These are phyloP conservation scores for Epichloe scottii DNA, from an alignment of 2,329 filamentous ascomycete species.

Conservation along the genomic window DNA sequence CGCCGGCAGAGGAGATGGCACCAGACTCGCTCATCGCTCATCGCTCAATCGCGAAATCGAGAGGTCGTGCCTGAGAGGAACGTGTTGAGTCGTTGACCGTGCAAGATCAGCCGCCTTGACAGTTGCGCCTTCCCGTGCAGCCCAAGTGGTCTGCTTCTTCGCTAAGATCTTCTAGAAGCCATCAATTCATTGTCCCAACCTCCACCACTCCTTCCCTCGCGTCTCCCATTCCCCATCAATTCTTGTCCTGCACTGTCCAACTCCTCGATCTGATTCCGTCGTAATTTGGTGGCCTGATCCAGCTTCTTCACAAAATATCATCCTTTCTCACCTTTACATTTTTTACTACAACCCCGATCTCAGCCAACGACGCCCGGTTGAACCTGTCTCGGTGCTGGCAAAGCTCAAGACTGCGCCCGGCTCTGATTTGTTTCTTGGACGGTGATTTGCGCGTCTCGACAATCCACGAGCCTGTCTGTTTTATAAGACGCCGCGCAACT, in stretches of 20 bases:
- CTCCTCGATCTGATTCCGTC: neutral
- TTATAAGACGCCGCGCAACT: neutral
- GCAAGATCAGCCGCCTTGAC: neutral
- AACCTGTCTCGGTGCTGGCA: neutral
- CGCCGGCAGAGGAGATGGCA: neutral
- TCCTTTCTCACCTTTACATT: neutral
- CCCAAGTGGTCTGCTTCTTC: constrained; percentile 9
- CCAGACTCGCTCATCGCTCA: neutral
- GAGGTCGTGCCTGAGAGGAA: neutral
- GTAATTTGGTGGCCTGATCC: neutral
- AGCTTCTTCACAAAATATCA: neutral
- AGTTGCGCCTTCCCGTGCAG: neutral
- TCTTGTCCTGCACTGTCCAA: neutral
- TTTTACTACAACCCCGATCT: neutral
- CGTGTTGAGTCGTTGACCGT: neutral
- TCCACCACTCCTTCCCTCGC: constrained; percentile 5
- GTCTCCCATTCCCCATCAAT: neutral
- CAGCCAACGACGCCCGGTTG: neutral
- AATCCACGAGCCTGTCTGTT: neutral
- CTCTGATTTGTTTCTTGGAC: neutral
- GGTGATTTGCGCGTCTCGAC: neutral
- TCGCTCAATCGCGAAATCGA: no score
- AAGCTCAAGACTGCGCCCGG: constrained; percentile 1
- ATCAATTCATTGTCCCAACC: constrained; percentile 2
- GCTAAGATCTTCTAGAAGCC: constrained; percentile 21